Evolutionary conservation across 2,329 filamentous ascomycete genomes (phyloP), one percentile per base, ranked within the genome.

Genomic region (Metarhizium humberi): DNA sequence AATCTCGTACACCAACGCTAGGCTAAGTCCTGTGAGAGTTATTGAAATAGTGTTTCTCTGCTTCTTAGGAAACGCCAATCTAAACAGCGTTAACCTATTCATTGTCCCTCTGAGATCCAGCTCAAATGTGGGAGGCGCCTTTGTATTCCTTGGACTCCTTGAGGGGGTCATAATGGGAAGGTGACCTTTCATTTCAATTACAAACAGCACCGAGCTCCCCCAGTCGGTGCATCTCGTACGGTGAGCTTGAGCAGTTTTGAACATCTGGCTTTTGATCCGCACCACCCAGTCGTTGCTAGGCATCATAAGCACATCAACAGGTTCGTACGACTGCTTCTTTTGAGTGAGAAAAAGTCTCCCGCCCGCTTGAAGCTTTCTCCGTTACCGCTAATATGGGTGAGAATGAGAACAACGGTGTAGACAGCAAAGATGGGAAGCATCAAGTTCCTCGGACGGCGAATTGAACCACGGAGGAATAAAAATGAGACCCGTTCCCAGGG

Each of bases 391-490:
- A 69, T 55, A 25, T 71, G 69, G 2, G 69, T 71, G 36, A 71
- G 52, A 32, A 66, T 16, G n/a, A 71, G 62, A 38, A 70, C 62
- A 30, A 61, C 3, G 20, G 68, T 56, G 66, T 66, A 71, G 36
- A 75, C 60, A 30, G 71, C 55, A 8, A 63, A 66, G 34, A 72
- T 66, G 3, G 63, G 63, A 7, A 69, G 68, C 14, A 71, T 52
- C 36, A 34, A 13, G n/a, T n/a, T 46, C n/a, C 3, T 45, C 7
- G n/a, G 45, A 38, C 6, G 48, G 51, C n/a, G 45, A 25, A 30
- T 59, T 58, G 42, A 60, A 65, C 47, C 59, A 66, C 3, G 20
- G 20, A 16, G 72, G 55, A 6, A 63, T 29, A 30, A 62, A 60
- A 10, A 68, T 53, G 7, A 69, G 59, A 51, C 62, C 63, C 46